Evolutionary conservation across 129 eudicot species (phyloP).

Genomic region (Dittrichia graveolens): DNA sequence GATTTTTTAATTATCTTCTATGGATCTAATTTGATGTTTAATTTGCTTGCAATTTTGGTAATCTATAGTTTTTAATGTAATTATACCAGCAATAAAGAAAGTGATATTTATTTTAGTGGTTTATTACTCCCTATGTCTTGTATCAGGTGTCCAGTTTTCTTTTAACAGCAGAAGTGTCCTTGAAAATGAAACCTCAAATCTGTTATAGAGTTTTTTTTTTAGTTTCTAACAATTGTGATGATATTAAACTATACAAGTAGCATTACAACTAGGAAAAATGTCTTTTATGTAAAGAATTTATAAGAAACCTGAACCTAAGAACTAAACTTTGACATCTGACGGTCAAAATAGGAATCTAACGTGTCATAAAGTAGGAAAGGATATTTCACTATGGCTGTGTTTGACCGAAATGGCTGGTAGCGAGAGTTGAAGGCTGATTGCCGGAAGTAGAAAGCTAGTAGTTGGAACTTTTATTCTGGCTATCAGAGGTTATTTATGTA

Average conservation of each 20-base stretch:
- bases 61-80: not conserved
- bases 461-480: no score
- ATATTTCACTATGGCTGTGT: not conserved
- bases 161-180: slow-evolving; percentile 7
- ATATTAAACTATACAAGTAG: not conserved
- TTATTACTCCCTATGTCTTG: not conserved
- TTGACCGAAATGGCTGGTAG: no score
- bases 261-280: not conserved
- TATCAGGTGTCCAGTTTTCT: slow-evolving; percentile 12
- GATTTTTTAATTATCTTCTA: not conserved
- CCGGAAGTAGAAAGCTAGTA: no score
- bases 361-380: not conserved
- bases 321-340: not conserved
- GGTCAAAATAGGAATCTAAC: slow-evolving; percentile 17
- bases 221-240: not conserved
- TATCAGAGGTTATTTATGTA: no score
- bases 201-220: not conserved
- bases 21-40: slow-evolving; percentile 19
- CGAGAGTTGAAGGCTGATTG: no score
- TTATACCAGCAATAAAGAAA: not conserved
- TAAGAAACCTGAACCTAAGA: not conserved
- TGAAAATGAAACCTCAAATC: slow-evolving; percentile 15
- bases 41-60: not conserved
- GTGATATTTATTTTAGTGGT: slow-evolving; percentile 4
- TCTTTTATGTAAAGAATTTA: not conserved